Evolutionary conservation across 1,284 basidiomycete species (phyloP).

Genomic region (Acaromyces ingoldii): DNA sequence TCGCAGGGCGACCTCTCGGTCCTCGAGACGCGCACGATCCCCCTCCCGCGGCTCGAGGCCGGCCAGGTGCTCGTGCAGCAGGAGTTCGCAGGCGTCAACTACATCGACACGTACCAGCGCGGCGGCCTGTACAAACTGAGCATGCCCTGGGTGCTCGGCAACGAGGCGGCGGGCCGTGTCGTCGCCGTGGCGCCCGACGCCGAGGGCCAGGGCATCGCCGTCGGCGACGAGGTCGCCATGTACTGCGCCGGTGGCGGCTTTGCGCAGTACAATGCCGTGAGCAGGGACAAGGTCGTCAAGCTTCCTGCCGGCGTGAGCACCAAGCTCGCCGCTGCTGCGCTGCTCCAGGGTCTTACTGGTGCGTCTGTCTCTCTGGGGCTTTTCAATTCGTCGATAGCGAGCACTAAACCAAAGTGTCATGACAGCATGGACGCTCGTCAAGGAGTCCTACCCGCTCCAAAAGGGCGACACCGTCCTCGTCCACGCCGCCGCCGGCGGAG

Average conservation of each 20-base stretch:
- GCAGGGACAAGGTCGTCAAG: constrained; percentile 63
- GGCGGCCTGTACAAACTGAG: constrained; percentile 56
- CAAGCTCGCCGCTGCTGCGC: constrained; percentile 63
- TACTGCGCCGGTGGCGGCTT: constrained; percentile 61
- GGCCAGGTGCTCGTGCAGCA: constrained; percentile 76
- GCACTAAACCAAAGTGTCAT: neutral
- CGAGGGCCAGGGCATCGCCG: constrained; percentile 53
- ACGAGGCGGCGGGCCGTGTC: constrained; percentile 72
- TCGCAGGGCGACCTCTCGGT: constrained; percentile 69
- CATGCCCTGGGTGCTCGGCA: constrained; percentile 72
- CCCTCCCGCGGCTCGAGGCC: constrained; percentile 62
- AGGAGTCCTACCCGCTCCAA: constrained; percentile 77
- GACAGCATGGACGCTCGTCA: constrained; percentile 65
- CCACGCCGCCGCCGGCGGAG: constrained; percentile 80
- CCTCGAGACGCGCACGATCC: constrained; percentile 62
- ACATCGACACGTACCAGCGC: constrained; percentile 63
- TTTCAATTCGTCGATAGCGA: neutral
- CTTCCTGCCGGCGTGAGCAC: constrained; percentile 59
- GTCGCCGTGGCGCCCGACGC: constrained; percentile 57
- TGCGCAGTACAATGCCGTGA: constrained; percentile 69
- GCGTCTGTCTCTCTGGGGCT: neutral
- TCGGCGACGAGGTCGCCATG: constrained; percentile 63
- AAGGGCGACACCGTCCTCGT: constrained; percentile 63
- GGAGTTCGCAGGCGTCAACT: constrained; percentile 52
- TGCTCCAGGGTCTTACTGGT: constrained; percentile 71